A percentile compares a stretch with the other conserved stretches of the same genome.
phyloP scores from a whole-genome alignment of 331 rosid species.

The Acacia concinna region DNA sequence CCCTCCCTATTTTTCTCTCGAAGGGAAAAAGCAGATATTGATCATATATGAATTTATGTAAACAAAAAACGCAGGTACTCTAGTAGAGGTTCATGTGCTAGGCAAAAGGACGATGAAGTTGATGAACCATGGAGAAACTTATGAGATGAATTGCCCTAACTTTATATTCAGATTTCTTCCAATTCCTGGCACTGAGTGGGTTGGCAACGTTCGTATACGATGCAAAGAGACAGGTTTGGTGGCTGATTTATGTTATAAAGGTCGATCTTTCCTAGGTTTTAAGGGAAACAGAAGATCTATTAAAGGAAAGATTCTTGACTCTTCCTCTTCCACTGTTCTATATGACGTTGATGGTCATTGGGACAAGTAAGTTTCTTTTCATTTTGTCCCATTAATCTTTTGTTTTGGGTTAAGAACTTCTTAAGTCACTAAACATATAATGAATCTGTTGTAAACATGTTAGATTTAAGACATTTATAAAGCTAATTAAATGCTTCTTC shows the following conservation, averaged over 20 bases:
- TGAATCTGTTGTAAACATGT: not conserved
- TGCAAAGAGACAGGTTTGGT: constrained; percentile 61
- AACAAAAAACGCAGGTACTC: constrained; percentile 49
- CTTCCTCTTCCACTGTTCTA: constrained; percentile 46
- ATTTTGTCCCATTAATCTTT: not conserved
- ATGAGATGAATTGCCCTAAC: constrained; percentile 58
- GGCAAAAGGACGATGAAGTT: constrained; percentile 70
- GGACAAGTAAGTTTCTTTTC: constrained; percentile 51
- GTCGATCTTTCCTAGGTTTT: constrained; percentile 56
- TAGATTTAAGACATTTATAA: no score
- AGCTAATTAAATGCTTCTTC: not conserved
- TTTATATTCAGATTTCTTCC: constrained; percentile 62
- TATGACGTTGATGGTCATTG: constrained; percentile 67
- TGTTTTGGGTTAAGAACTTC: not conserved
- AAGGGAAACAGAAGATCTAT: constrained; percentile 47
- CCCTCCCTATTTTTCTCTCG: no score
- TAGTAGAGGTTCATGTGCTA: constrained; percentile 51
- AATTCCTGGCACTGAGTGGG: constrained; percentile 56
- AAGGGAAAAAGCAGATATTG: not conserved
- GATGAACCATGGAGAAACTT: constrained; percentile 67
- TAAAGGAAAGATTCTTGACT: constrained; percentile 61
- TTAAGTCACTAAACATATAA: no score
- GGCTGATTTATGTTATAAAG: constrained; percentile 58
- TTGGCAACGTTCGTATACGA: constrained; percentile 48
- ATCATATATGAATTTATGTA: not conserved